phyloP scores from a whole-genome alignment of 352 stramenopile genomes.

The Globisporangium irregulare region DNA sequence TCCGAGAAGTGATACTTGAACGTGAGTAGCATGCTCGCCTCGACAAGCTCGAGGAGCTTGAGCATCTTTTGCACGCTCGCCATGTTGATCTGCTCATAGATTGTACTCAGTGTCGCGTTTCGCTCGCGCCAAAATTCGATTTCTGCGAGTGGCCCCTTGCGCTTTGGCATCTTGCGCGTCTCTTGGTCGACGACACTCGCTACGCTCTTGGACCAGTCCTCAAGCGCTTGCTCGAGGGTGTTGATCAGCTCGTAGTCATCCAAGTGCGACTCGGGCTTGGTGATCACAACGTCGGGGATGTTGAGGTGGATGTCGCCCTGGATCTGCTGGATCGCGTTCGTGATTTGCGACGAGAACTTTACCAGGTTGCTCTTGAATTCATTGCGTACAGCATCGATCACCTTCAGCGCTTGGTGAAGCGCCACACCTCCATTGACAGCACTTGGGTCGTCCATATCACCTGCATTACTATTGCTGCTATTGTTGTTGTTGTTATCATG shows the following conservation, averaged over 20 bases:
- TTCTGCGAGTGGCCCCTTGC: slow-evolving; percentile 90
- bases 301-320: slow-evolving; percentile 92
- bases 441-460: not conserved
- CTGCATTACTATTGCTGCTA: not conserved
- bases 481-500: slow-evolving; percentile 20
- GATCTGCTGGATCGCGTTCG: slow-evolving; percentile 92
- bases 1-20: slow-evolving; percentile 95
- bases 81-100: slow-evolving; percentile 96
- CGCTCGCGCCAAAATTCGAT: slow-evolving; percentile 96
- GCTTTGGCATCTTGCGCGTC: slow-evolving; percentile 78
- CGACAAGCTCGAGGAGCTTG: slow-evolving; percentile 89
- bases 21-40: slow-evolving; percentile 87
- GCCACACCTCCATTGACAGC: slow-evolving; percentile 6
- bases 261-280: slow-evolving; percentile 79
- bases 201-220: slow-evolving; percentile 93
- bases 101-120: slow-evolving; percentile 92
- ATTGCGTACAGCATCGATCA: slow-evolving; percentile 81
- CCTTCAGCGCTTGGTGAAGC: slow-evolving; percentile 59
- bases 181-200: slow-evolving; percentile 90
- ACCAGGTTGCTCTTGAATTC: slow-evolving; percentile 89
- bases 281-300: slow-evolving; percentile 91
- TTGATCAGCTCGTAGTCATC: slow-evolving; percentile 88
- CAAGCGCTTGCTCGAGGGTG: slow-evolving; percentile 87
- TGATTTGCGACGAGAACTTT: slow-evolving; percentile 93
- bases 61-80: slow-evolving; percentile 95